Percentiles rank a stretch among this genome's conserved stretches.
These are phyloP conservation scores for Striga hermonthica DNA, from an alignment of 305 asterid genomes.

Conservation along the genomic window DNA sequence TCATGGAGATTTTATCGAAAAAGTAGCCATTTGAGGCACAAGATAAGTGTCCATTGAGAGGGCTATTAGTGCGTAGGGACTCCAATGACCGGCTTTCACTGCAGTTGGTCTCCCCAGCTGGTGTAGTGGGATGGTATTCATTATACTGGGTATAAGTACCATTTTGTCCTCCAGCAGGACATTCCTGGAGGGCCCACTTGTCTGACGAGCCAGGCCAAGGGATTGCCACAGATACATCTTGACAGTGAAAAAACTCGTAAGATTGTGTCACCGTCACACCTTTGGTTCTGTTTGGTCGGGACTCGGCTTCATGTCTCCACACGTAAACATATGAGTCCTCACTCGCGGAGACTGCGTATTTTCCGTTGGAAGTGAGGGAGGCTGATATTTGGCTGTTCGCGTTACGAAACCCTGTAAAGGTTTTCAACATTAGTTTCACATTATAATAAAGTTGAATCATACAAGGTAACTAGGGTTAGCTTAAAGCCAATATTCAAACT, in stretches of 20 bases:
- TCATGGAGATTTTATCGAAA: slow-evolving; percentile 61
- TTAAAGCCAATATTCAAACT: no score
- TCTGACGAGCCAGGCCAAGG: slow-evolving; percentile 75
- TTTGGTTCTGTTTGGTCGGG: slow-evolving; percentile 62
- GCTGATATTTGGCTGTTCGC: slow-evolving; percentile 80
- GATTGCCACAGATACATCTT: slow-evolving; percentile 75
- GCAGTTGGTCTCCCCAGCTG: slow-evolving; percentile 47
- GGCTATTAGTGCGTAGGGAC: slow-evolving; percentile 51
- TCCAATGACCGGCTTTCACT: slow-evolving; percentile 40
- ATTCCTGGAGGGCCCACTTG: slow-evolving; percentile 35
- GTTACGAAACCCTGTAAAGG: slow-evolving; percentile 65
- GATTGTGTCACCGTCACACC: slow-evolving; percentile 65
- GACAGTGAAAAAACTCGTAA: slow-evolving; percentile 69
- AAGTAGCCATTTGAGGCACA: slow-evolving; percentile 53
- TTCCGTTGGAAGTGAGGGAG: slow-evolving; percentile 66
- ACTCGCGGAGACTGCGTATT: slow-evolving; percentile 72
- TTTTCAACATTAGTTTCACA: neutral
- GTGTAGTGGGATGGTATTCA: slow-evolving; percentile 57
- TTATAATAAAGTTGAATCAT: no score
- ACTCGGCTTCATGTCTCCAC: slow-evolving; percentile 72
- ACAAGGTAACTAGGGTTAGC: no score
- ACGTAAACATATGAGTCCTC: slow-evolving; percentile 74
- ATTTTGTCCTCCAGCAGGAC: slow-evolving; percentile 35
- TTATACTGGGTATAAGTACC: slow-evolving; percentile 39
- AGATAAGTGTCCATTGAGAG: slow-evolving; percentile 50